These are phyloP conservation scores for Alternaria incomplexa DNA, from an alignment of 2,329 filamentous ascomycete genomes.

Conservation along the genomic window DNA sequence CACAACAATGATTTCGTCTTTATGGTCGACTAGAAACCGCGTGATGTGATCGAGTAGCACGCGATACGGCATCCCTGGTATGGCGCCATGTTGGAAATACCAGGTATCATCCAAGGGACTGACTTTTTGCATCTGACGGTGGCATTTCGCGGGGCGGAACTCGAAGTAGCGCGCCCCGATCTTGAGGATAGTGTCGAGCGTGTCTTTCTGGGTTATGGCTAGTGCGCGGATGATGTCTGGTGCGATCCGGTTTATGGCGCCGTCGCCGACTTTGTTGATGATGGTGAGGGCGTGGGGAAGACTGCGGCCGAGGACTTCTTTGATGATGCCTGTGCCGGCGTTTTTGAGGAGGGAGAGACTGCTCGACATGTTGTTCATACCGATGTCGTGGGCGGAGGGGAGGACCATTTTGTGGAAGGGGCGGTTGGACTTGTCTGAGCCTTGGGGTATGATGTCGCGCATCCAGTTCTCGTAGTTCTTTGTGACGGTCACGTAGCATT, in stretches of 20 bases:
- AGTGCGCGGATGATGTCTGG: conserved; percentile 56
- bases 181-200: conserved; percentile 51
- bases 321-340: conserved; percentile 39
- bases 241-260: conserved; percentile 37
- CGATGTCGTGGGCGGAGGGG: conserved; percentile 56
- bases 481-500: conserved; percentile 52
- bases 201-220: conserved; percentile 60
- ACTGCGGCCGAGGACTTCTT: conserved; percentile 36
- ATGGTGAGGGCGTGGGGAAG: conserved; percentile 32
- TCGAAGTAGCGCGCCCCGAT: conserved; percentile 61
- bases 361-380: conserved; percentile 60
- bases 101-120: conserved; percentile 52
- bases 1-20: conserved; percentile 57
- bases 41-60: conserved; percentile 52
- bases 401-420: conserved; percentile 55
- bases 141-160: conserved; percentile 58
- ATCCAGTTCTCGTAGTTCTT: conserved; percentile 55
- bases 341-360: conserved; percentile 50
- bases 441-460: conserved; percentile 49
- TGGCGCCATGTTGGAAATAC: conserved; percentile 60
- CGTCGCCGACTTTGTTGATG: conserved; percentile 37
- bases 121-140: conserved; percentile 48
- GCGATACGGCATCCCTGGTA: conserved; percentile 58
- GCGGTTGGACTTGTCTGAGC: conserved; percentile 48
- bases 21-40: conserved; percentile 50